Percentiles rank a stretch among this genome's conserved stretches.
Evolutionary conservation across 2,329 filamentous ascomycete genomes (phyloP).

Genomic region (Trichoderma arundinaceum): DNA sequence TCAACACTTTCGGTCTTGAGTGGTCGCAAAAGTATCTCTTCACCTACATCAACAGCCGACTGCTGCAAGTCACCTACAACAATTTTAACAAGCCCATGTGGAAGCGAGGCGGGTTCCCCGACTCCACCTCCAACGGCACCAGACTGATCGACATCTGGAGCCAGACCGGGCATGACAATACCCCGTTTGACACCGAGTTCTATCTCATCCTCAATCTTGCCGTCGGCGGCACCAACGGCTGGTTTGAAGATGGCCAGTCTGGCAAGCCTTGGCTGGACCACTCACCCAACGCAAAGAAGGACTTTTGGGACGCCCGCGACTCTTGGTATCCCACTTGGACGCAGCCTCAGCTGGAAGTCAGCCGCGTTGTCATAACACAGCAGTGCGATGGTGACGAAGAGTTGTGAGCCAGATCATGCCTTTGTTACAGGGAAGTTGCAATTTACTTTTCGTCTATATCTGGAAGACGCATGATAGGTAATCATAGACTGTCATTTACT

Average conservation of each 20-base stretch:
- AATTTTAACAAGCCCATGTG: conserved; percentile 74
- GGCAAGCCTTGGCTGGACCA: conserved; percentile 81
- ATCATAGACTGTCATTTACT: neutral
- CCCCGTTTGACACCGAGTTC: conserved; percentile 78
- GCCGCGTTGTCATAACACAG: conserved; percentile 72
- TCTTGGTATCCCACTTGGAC: conserved; percentile 76
- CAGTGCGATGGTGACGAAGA: conserved; percentile 68
- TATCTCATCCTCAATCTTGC: conserved; percentile 78
- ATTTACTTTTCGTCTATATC: neutral
- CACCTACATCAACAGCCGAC: conserved; percentile 80
- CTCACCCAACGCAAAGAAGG: conserved; percentile 68
- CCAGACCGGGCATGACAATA: conserved; percentile 62
- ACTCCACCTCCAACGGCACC: conserved; percentile 68
- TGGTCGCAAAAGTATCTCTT: conserved; percentile 90
- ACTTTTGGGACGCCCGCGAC: conserved; percentile 75
- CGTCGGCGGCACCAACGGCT: conserved; percentile 80
- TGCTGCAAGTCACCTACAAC: conserved; percentile 80
- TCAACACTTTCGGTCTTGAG: conserved; percentile 81
- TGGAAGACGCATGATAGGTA: neutral
- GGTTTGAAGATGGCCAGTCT: conserved; percentile 75
- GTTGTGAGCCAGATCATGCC: conserved; percentile 42
- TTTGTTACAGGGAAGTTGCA: neutral
- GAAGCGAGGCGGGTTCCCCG: conserved; percentile 70
- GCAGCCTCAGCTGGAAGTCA: conserved; percentile 69
- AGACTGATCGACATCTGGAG: conserved; percentile 68